Conservation (phyloP, 208 protist genomes). For the Trypanosomatidae sp. region DNA sequence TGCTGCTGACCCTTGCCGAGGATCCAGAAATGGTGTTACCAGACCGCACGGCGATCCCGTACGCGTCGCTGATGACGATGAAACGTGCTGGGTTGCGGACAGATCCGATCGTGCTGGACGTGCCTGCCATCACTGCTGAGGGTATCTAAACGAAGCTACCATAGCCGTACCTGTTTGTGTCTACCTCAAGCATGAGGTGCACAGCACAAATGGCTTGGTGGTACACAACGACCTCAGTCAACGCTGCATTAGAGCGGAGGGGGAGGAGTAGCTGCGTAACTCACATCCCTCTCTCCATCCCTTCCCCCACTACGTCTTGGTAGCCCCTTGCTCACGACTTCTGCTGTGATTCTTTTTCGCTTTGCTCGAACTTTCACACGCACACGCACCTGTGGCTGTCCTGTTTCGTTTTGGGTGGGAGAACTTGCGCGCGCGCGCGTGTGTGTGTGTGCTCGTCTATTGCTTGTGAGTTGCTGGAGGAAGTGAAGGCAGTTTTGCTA, state of each 20-base stretch:
- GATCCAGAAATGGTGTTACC: slow-evolving; percentile 90
- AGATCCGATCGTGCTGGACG: slow-evolving; percentile 74
- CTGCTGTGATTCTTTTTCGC: not conserved
- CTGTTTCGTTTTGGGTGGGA: not conserved
- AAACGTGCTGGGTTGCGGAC: slow-evolving; percentile 69
- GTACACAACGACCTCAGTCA: not conserved
- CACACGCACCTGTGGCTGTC: not conserved
- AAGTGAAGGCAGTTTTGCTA: not conserved
- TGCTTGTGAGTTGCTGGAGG: not conserved
- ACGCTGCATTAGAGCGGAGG: not conserved
- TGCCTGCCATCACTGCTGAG: slow-evolving; percentile 89
- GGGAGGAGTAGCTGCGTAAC: not conserved
- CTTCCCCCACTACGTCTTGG: not conserved
- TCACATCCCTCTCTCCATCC: not conserved
- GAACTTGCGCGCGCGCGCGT: not conserved
- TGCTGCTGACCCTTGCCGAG: slow-evolving; percentile 80
- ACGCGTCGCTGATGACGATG: slow-evolving; percentile 84
- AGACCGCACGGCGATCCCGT: slow-evolving; percentile 85
- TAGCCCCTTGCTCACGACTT: not conserved
- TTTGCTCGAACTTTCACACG: not conserved
- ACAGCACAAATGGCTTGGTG: not conserved
- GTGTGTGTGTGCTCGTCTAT: not conserved
- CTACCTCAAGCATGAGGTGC: not conserved
- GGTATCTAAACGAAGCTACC: slow-evolving; percentile 52
- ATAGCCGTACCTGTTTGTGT: not conserved